A percentile compares a stretch with the other conserved stretches of the same genome.
phyloP scores from a whole-genome alignment of 2,329 filamentous ascomycete species.

The Aspergillus neotritici region DNA sequence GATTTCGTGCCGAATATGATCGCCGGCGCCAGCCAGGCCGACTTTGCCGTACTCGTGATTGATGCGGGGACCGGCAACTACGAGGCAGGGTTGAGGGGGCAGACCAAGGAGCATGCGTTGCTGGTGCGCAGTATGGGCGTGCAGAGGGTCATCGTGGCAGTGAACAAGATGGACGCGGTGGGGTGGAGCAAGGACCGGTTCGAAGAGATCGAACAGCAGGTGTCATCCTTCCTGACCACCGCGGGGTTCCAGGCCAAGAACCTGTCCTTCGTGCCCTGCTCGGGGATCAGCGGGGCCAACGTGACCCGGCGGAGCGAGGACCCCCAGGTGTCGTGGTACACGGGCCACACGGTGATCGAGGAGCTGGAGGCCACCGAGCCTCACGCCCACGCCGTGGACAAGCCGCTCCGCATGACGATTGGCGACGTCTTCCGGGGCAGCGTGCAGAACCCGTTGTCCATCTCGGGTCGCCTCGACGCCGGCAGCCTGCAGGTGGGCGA shows the following conservation, averaged over 20 bases:
- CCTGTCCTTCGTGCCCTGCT: conserved; percentile 81
- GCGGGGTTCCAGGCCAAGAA: conserved; percentile 79
- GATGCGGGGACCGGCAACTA: conserved; percentile 88
- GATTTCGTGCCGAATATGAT: conserved; percentile 99
- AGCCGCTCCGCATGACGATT: conserved; percentile 79
- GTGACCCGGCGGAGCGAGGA: conserved; percentile 51
- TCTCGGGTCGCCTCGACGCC: conserved; percentile 79
- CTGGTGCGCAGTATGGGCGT: conserved; percentile 88
- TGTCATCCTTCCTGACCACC: conserved; percentile 72
- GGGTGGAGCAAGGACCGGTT: conserved; percentile 79
- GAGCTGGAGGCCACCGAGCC: conserved; percentile 81
- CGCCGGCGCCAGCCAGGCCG: conserved; percentile 88
- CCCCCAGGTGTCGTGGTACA: conserved; percentile 67
- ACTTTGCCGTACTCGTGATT: conserved; percentile 91
- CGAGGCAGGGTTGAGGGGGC: conserved; percentile 85
- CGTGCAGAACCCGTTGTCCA: conserved; percentile 72
- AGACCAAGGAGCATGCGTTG: conserved; percentile 89
- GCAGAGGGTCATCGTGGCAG: conserved; percentile 76
- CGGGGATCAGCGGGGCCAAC: conserved; percentile 83
- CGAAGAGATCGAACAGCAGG: conserved; percentile 75
- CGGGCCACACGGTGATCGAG: conserved; percentile 69
- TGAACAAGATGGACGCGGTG: conserved; percentile 92
- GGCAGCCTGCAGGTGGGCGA: conserved; percentile 84
- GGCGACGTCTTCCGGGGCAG: conserved; percentile 79
- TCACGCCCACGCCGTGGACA: conserved; percentile 62